Evolutionary conservation across 176 grass and related monocot genomes (phyloP), one percentile per base, ranked within the genome.

Genomic region (Musa itinerans): DNA sequence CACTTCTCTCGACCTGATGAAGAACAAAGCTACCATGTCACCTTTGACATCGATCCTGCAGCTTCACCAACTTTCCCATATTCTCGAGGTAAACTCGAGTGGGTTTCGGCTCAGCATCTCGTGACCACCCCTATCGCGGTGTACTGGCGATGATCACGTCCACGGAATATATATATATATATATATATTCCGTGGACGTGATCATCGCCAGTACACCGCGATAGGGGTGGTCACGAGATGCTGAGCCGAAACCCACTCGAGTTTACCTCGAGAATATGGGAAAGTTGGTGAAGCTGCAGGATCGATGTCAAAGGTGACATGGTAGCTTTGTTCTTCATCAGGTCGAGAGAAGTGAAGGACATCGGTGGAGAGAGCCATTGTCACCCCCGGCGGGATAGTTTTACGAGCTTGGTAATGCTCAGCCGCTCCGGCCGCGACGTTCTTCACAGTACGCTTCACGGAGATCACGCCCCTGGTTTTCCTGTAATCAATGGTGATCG

Each of bases 1-100:
- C 55, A 59, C 56, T 89, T 89, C 67, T 53, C 56, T 8, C 4
- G 62, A 70, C 68, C 53, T 0, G 54, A 52, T 29, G 81, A 89
- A 78, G 83, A 54, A 23, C 78, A 72, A 65, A 81, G 78, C 10
- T 89, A 81, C 81, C 80, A 59, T 8, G 78, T 89, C 13, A 81
- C 87, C 0, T 66, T 89, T 11, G 82, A 75, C 79, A 21, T 34
- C 29, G 29, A 34, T 0, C 29, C 29, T 4, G 29, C 29, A 34
- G 29, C 29, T 34, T 34, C 29, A 34, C 29, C 29, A 34, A 34
- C 29, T 34, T 34, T 34, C 2, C 29, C 29, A 34, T 2, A 2
- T 34, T 34, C 29, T 34, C 29, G 29, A 34, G 29, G 29, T 34
- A 34, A 27, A 27, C 26, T 27, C 26, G 29, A 34, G 29, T 34